These are phyloP conservation scores for Prunus yedoensis DNA, from an alignment of 331 rosid species.

Conservation along the genomic window DNA sequence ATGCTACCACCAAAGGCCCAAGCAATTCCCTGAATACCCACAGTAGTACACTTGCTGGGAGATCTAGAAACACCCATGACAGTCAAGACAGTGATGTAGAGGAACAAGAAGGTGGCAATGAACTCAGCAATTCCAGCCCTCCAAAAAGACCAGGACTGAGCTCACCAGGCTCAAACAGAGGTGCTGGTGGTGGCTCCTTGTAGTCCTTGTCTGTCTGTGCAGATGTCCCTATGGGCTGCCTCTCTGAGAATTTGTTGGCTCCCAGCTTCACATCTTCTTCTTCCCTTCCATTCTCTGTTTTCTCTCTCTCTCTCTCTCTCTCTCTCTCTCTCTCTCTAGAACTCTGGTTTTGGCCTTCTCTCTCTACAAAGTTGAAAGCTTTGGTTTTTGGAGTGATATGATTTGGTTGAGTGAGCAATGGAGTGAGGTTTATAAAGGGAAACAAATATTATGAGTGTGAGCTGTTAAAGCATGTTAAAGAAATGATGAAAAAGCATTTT, in stretches of 20 bases:
- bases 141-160: constrained; percentile 44
- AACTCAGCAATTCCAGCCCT: constrained; percentile 49
- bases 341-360: constrained; percentile 1
- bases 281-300: constrained; percentile 32
- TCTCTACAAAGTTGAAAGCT: constrained; percentile 5
- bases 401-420: not conserved
- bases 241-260: constrained; percentile 38
- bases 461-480: not conserved
- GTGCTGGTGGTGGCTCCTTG: constrained; percentile 44
- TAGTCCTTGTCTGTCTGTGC: constrained; percentile 50
- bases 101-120: constrained; percentile 41
- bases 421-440: constrained; percentile 3
- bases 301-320: constrained; percentile 16
- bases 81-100: constrained; percentile 43
- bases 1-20: constrained; percentile 55
- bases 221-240: constrained; percentile 45
- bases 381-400: constrained; percentile 4
- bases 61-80: constrained; percentile 32
- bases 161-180: constrained; percentile 43
- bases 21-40: constrained; percentile 44
- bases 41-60: constrained; percentile 36
- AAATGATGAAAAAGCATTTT: not conserved
- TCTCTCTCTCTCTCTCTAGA: constrained; percentile 10
- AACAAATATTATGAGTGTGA: not conserved
- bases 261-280: constrained; percentile 46